Evolutionary conservation across 805 yeast species (phyloP).

Genomic region (Nakazawaea sp.): DNA sequence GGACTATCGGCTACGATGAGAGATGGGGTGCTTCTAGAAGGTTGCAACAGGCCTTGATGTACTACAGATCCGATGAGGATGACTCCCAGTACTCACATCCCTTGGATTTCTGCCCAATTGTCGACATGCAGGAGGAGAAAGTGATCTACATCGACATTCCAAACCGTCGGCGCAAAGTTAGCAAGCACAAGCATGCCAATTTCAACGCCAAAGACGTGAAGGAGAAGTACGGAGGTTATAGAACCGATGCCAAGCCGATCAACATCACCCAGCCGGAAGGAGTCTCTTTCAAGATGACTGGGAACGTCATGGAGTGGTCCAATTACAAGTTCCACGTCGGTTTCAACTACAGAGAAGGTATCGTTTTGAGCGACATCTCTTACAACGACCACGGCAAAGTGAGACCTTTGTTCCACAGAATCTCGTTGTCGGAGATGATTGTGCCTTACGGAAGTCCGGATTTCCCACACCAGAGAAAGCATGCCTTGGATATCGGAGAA

Average conservation of each 20-base stretch:
- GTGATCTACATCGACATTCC: conserved; percentile 75
- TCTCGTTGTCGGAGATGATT: conserved; percentile 76
- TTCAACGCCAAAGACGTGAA: conserved; percentile 61
- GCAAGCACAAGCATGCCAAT: conserved; percentile 61
- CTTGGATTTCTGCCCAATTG: conserved; percentile 76
- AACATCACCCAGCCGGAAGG: conserved; percentile 77
- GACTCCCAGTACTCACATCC: conserved; percentile 68
- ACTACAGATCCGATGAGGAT: conserved; percentile 69
- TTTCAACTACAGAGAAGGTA: conserved; percentile 81
- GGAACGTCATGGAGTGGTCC: conserved; percentile 69
- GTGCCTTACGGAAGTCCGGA: conserved; percentile 81
- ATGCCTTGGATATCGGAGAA: conserved; percentile 82
- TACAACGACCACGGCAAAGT: conserved; percentile 72
- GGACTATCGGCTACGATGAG: conserved; percentile 59
- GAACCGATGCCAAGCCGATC: conserved; percentile 60
- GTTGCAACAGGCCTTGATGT: conserved; percentile 76
- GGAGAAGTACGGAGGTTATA: conserved; percentile 56
- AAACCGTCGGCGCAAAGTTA: conserved; percentile 62
- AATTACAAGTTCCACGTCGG: conserved; percentile 76
- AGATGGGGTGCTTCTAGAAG: conserved; percentile 74
- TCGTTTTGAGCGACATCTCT: conserved; percentile 65
- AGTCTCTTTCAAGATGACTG: conserved; percentile 67
- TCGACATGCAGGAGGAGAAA: conserved; percentile 63
- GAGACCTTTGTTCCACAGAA: conserved; percentile 71
- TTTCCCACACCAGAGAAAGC: conserved; percentile 78